Conservation (phyloP, 2,329 filamentous ascomycete genomes). For the Fusarium bactridioides region DNA sequence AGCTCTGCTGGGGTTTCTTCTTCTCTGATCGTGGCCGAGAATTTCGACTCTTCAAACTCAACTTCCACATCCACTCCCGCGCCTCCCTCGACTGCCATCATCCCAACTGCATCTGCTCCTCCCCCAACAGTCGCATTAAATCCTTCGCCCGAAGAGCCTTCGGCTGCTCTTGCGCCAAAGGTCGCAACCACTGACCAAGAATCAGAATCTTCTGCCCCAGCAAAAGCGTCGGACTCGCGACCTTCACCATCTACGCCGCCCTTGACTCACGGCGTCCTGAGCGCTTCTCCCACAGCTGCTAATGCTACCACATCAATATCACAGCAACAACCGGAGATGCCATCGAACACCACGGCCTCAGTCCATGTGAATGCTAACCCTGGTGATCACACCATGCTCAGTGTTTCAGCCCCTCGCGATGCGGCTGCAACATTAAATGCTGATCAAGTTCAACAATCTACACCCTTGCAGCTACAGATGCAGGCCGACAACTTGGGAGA, state of each 20-base stretch:
- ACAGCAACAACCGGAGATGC: slow-evolving; percentile 32
- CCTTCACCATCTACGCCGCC: slow-evolving; percentile 35
- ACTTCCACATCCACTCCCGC: slow-evolving; percentile 20
- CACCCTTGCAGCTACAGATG: slow-evolving; percentile 30
- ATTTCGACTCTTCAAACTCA: slow-evolving; percentile 12
- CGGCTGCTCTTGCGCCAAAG: slow-evolving; percentile 3
- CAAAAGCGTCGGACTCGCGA: slow-evolving; percentile 3
- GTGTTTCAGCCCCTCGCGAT: slow-evolving; percentile 25
- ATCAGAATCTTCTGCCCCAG: slow-evolving; percentile 3
- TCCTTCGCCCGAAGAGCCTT: slow-evolving; percentile 2
- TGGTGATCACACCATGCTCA: slow-evolving; percentile 34
- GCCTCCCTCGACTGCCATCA: slow-evolving; percentile 2
- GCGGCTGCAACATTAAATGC: slow-evolving; percentile 9
- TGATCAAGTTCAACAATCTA: slow-evolving; percentile 28
- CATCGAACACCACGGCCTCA: slow-evolving; percentile 13
- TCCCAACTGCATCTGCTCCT: slow-evolving; percentile 1
- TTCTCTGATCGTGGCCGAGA: background rate
- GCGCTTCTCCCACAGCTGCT: slow-evolving; percentile 4
- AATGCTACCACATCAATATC: slow-evolving; percentile 20
- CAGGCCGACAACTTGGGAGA: slow-evolving; percentile 33
- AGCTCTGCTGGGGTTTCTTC: slow-evolving; percentile 3
- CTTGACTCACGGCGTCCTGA: slow-evolving; percentile 11
- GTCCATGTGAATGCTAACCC: slow-evolving; percentile 19
- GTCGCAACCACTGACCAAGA: slow-evolving; percentile 9
- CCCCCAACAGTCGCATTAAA: slow-evolving; percentile 5